Percentiles rank a stretch among this genome's conserved stretches.
These are phyloP conservation scores for Tulasnella sp. DNA, from an alignment of 768 basidiomycete species.

Conservation along the genomic window DNA sequence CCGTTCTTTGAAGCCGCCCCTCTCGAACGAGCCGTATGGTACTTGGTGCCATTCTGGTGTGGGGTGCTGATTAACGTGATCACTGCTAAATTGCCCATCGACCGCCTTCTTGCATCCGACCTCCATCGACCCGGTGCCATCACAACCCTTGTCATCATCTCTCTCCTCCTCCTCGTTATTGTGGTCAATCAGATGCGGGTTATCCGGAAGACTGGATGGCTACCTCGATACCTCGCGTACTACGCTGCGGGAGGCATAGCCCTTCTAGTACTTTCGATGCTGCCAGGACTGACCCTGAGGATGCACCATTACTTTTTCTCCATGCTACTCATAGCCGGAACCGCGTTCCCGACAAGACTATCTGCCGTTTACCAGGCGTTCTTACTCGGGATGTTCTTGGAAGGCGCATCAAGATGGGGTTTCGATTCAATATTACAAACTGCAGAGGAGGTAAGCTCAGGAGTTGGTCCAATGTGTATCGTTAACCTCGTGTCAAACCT, in stretches of 20 bases:
- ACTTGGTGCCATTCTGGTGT: constrained; percentile 66
- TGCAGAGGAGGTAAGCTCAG: constrained; percentile 43
- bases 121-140: constrained; percentile 55
- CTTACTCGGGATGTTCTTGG: constrained; percentile 68
- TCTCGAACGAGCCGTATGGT: constrained; percentile 61
- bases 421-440: constrained; percentile 74
- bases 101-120: constrained; percentile 59
- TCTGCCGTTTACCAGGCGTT: constrained; percentile 74
- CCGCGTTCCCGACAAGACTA: constrained; percentile 67
- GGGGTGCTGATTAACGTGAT: constrained; percentile 66
- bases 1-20: constrained; percentile 56
- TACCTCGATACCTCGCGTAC: constrained; percentile 65
- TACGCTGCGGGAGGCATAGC: constrained; percentile 54
- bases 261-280: constrained; percentile 48
- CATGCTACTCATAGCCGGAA: constrained; percentile 61
- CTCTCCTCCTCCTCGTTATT: constrained; percentile 45
- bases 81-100: constrained; percentile 58
- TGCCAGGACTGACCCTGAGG: constrained; percentile 58
- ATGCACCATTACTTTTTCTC: constrained; percentile 76
- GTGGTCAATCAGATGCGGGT: constrained; percentile 63
- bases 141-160: constrained; percentile 51
- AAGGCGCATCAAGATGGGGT: constrained; percentile 67
- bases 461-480: neutral
- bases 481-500: neutral
- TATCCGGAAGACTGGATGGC: constrained; percentile 73